These are phyloP conservation scores for Blastobotrys apis DNA, from an alignment of 1,139 yeast species.

Conservation along the genomic window DNA sequence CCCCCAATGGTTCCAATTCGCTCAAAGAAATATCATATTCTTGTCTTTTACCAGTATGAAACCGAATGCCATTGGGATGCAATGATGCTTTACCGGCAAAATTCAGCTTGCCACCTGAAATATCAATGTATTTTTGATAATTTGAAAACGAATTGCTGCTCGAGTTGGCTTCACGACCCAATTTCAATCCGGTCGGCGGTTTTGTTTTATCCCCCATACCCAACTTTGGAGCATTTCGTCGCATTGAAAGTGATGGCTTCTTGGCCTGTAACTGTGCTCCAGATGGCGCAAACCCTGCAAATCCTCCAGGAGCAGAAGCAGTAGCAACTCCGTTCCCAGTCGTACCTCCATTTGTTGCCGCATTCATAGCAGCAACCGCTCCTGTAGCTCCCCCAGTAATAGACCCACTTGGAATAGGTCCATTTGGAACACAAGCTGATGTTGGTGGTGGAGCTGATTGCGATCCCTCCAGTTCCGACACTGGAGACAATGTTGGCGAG, in stretches of 20 bases:
- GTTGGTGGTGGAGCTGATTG: no score
- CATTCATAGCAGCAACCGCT: no score
- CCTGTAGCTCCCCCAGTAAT: no score
- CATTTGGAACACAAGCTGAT: neutral
- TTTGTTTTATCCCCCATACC: no score
- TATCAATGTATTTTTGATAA: slow-evolving; percentile 82
- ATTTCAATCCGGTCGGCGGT: no score
- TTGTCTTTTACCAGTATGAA: slow-evolving; percentile 45
- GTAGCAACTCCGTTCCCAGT: neutral
- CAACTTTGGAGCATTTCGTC: slow-evolving; percentile 28
- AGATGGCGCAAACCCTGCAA: no score
- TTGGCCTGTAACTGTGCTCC: slow-evolving; percentile 18
- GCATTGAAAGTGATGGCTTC: slow-evolving; percentile 32
- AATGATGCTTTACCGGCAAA: slow-evolving; percentile 92
- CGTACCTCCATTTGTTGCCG: neutral
- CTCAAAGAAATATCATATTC: slow-evolving; percentile 82
- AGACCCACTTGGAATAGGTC: no score
- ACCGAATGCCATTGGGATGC: slow-evolving; percentile 88
- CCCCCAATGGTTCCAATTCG: slow-evolving; percentile 78
- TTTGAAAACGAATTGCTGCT: neutral
- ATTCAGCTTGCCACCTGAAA: slow-evolving; percentile 84
- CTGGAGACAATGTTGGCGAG: slow-evolving; percentile 9
- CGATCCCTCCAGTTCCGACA: neutral
- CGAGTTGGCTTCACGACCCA: neutral
- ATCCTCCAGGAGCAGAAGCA: neutral